Base-by-base conservation (phyloP, 176 grass and related monocot genomes). In the Oryza coarctata region DNA sequence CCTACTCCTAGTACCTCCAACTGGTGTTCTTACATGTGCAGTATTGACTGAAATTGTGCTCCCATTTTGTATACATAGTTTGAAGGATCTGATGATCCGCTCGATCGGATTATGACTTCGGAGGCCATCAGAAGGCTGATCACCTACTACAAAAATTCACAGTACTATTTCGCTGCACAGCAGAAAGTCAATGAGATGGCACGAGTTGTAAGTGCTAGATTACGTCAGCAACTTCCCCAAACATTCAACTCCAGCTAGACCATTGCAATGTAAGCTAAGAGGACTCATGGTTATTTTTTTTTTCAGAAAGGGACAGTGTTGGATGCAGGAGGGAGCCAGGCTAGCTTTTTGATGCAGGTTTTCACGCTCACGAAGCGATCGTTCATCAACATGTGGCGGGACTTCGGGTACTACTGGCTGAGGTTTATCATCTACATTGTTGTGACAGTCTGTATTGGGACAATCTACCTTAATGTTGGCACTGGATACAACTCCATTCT, bases 391-490 rank as follows among this genome's bases (percentile, higher is more conserved):
- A 99, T 99, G 96, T 92, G 93, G 0, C 89, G 96, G 33, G 96
- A 99, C 71, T 99, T 99, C 30, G 96, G 96, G 18, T 99, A 99
- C 68, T 99, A 99, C 89, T 99, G 96, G 96, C 67, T 99, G 84
- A 93, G 96, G 83, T 91, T 99, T 49, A 76, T 94, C 60, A 99
- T 99, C 47, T 99, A 99, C 80, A 81, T 99, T 79, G 77, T 99
- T 29, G 96, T 99, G 66, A 94, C 93, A 38, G n/a, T 99, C 29
- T 99, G 96, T 74, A 99, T 99, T n/a, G 96, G 96, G 33, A 94
- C 91, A 3, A 99, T 99, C 39, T 99, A 99, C 85, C 78, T 93
- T 43, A 94, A 99, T 65, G 96, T 99, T 27, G 96, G 96, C 63
- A 99, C 96, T 3, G 68, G 91, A 63, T 95, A 95, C 76, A 99